A percentile compares a stretch with the other conserved stretches of the same genome.
These are phyloP conservation scores for Hydrangea macrophylla DNA, from an alignment of 148 eudicot genomes.

Conservation along the genomic window DNA sequence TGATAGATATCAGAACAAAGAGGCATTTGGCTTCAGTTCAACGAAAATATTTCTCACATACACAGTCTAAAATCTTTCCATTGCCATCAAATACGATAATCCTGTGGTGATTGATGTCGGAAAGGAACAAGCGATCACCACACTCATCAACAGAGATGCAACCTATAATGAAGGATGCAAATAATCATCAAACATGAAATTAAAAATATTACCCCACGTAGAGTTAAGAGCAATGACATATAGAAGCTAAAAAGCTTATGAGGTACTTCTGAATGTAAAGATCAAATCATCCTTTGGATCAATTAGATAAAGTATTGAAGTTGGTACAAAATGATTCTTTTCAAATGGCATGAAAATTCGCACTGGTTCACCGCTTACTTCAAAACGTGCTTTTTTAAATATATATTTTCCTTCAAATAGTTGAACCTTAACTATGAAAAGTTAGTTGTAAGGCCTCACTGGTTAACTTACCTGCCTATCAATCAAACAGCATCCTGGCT, in stretches of 20 bases:
- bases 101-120: conserved; percentile 89
- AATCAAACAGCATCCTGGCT: background rate
- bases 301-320: background rate
- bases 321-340: background rate
- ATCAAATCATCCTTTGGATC: background rate
- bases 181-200: background rate
- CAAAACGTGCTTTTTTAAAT: background rate
- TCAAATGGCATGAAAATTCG: background rate
- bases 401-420: background rate
- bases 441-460: background rate
- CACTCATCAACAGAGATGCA: conserved; percentile 75
- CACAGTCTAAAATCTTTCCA: conserved; percentile 79
- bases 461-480: background rate
- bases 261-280: background rate
- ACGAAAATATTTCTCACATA: conserved; percentile 29
- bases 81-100: conserved; percentile 57
- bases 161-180: conserved; percentile 43
- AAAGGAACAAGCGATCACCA: conserved; percentile 68
- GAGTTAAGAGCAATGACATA: background rate
- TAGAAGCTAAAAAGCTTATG: background rate
- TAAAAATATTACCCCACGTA: background rate
- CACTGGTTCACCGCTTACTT: background rate
- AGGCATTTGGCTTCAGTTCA: background rate
- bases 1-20: background rate
- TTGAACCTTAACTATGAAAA: background rate